These are phyloP conservation scores for Russula sp. DNA, from an alignment of 768 basidiomycete species.

Conservation along the genomic window DNA sequence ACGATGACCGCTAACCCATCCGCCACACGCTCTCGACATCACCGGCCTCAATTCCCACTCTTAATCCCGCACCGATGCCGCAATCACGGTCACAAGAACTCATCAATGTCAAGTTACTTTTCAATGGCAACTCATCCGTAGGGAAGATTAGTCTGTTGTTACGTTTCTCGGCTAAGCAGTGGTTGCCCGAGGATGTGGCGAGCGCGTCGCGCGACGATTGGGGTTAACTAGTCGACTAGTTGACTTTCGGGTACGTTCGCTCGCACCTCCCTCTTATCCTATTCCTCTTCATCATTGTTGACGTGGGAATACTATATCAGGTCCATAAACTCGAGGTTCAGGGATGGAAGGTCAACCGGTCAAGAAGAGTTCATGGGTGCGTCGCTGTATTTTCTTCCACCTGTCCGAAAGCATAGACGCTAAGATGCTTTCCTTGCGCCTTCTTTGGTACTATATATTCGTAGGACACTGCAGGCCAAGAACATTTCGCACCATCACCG, in stretches of 20 bases:
- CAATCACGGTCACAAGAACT: slow-evolving; percentile 15
- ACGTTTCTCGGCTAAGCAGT: slow-evolving; percentile 96
- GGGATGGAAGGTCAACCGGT: slow-evolving; percentile 77
- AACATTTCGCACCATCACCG: slow-evolving; percentile 95
- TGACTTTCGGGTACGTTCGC: slow-evolving; percentile 68
- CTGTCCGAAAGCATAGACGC: not conserved
- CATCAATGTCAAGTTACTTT: slow-evolving; percentile 75
- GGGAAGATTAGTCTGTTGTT: slow-evolving; percentile 89
- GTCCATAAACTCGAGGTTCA: slow-evolving; percentile 87
- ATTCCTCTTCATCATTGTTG: not conserved
- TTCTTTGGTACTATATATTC: not conserved
- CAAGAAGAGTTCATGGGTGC: slow-evolving; percentile 95
- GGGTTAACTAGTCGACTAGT: too few relatives aligned
- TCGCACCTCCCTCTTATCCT: not conserved
- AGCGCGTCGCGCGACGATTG: slow-evolving; percentile 82
- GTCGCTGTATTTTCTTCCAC: slow-evolving; percentile 31
- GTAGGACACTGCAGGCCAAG: slow-evolving; percentile 96
- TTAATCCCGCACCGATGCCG: too few relatives aligned
- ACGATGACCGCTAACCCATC: not conserved
- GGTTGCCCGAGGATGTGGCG: slow-evolving; percentile 87
- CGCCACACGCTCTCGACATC: not conserved
- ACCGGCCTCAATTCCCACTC: too few relatives aligned
- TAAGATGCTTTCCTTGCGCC: not conserved
- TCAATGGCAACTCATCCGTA: slow-evolving; percentile 89
- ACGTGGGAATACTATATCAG: slow-evolving; percentile 40